phyloP scores from a whole-genome alignment of 2,329 filamentous ascomycete species.

The Albophoma yamanashiensis region DNA sequence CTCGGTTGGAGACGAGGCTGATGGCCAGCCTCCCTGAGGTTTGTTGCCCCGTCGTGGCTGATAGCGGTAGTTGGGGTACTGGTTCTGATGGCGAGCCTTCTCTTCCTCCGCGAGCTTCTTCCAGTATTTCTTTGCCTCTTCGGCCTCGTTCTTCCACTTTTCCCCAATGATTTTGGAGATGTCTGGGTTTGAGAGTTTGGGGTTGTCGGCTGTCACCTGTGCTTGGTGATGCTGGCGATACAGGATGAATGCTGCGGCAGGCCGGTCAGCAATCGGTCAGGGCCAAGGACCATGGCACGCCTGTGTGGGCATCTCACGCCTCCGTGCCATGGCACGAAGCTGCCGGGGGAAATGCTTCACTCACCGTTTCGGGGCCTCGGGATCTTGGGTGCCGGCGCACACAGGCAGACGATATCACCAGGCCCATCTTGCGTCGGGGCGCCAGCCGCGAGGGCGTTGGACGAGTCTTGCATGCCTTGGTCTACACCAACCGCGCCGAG shows the following conservation, averaged over 20 bases:
- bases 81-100: constrained; percentile 76
- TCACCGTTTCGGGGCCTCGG: constrained; percentile 49
- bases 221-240: constrained; percentile 91
- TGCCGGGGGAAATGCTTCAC: constrained; percentile 12
- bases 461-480: constrained; percentile 19
- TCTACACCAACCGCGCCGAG: constrained; percentile 35
- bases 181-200: constrained; percentile 87
- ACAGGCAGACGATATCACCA: constrained; percentile 42
- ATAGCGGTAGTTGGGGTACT: constrained; percentile 91
- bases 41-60: constrained; percentile 61
- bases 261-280: constrained; percentile 11
- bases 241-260: constrained; percentile 74
- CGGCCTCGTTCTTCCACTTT: constrained; percentile 73
- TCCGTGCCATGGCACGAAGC: neutral
- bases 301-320: neutral
- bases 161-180: constrained; percentile 96
- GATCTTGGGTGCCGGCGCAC: constrained; percentile 45
- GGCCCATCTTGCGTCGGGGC: constrained; percentile 17
- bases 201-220: constrained; percentile 67
- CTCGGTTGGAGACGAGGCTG: constrained; percentile 26
- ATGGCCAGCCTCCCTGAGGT: constrained; percentile 17
- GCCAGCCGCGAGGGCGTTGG: constrained; percentile 16
- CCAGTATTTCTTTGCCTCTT: constrained; percentile 74
- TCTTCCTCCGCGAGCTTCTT: constrained; percentile 86
- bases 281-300: neutral